Conservation (phyloP, 2,329 filamentous ascomycete species). For the Talaromyces albobiverticillius region DNA sequence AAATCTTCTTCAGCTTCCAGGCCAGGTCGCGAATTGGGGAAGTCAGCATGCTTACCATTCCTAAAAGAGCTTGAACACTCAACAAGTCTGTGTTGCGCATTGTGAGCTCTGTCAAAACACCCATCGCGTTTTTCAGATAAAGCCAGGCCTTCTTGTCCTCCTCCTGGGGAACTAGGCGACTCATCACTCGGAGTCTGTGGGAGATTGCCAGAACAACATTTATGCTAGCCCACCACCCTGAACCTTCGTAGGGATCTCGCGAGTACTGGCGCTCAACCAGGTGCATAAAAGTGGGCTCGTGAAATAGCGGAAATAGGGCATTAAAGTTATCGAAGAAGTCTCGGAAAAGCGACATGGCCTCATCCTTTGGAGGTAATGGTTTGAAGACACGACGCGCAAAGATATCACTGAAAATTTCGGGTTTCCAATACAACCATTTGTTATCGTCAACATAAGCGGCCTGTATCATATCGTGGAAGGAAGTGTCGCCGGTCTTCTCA, state of each 20-base stretch:
- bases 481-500: conserved; percentile 91
- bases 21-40: neutral
- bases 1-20: conserved; percentile 14
- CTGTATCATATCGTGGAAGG: conserved; percentile 92
- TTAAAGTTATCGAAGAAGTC: conserved; percentile 99
- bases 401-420: conserved; percentile 92
- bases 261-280: conserved; percentile 93
- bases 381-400: conserved; percentile 83
- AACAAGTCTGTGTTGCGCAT: conserved; percentile 95
- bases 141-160: conserved; percentile 95
- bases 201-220: conserved; percentile 94
- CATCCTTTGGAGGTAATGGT: conserved; percentile 77
- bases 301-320: conserved; percentile 95
- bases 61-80: conserved; percentile 88
- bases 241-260: conserved; percentile 85
- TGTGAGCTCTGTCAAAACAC: conserved; percentile 84
- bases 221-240: conserved; percentile 97
- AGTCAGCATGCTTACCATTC: conserved; percentile 59
- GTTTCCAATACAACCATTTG: conserved; percentile 97
- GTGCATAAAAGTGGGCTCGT: conserved; percentile 98
- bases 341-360: conserved; percentile 80
- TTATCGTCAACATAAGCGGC: conserved; percentile 88
- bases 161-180: conserved; percentile 82
- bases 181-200: conserved; percentile 90
- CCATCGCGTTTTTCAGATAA: conserved; percentile 95